Evolutionary conservation across 768 basidiomycete genomes (phyloP).

Genomic region (Mrakia frigida): DNA sequence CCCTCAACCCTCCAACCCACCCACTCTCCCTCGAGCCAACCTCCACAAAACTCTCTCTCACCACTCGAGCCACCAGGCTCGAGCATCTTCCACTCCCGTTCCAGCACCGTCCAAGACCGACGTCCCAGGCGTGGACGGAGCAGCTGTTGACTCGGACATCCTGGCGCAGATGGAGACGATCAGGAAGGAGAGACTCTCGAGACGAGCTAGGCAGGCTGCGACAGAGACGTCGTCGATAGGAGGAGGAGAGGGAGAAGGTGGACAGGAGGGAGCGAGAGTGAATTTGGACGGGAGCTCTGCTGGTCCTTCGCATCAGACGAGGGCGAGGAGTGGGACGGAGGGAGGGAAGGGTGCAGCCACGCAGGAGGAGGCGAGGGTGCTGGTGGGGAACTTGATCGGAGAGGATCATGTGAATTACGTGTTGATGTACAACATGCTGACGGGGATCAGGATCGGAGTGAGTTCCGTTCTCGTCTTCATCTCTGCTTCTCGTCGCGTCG

Average conservation of each 20-base stretch:
- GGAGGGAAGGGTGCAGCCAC: conserved; percentile 51
- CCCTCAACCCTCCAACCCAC: background rate
- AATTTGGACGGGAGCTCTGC: conserved; percentile 51
- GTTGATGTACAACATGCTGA: conserved; percentile 99
- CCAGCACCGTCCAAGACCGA: background rate
- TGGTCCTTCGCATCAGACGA: conserved; percentile 38
- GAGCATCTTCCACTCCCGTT: background rate
- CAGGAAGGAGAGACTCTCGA: conserved; percentile 58
- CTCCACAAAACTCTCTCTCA: background rate
- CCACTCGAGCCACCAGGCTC: background rate
- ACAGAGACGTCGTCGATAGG: background rate
- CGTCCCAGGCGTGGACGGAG: conserved; percentile 39
- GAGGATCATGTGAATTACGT: conserved; percentile 98
- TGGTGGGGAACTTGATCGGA: conserved; percentile 95
- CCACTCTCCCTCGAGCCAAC: background rate
- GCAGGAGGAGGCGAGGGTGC: conserved; percentile 53
- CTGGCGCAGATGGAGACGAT: conserved; percentile 85
- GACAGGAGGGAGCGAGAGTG: background rate
- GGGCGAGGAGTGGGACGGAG: background rate
- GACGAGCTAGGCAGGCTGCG: conserved; percentile 51
- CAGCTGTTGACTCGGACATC: conserved; percentile 64
- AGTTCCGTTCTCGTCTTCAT: conserved; percentile 40
- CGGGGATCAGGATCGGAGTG: conserved; percentile 91
- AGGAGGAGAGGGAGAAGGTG: conserved; percentile 8
- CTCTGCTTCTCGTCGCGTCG: background rate